Evolutionary conservation across 2,329 filamentous ascomycete species (phyloP).

Genomic region (Sporothrix schenckii): DNA sequence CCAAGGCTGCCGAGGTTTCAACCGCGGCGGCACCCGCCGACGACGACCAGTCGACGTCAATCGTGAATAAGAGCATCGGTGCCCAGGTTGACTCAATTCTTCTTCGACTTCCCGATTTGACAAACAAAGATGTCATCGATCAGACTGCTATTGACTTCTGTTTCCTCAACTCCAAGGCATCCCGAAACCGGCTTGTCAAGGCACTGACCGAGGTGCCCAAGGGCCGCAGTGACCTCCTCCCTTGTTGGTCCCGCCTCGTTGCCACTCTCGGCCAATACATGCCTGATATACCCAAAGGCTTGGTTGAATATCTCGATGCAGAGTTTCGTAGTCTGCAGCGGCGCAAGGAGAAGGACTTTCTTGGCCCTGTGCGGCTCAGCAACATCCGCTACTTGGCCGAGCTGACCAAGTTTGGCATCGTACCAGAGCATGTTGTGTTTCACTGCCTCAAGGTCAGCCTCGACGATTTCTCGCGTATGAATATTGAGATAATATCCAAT

Average conservation of each 20-base stretch:
- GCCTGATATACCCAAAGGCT: constrained; percentile 86
- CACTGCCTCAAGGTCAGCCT: constrained; percentile 97
- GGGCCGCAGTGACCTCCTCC: constrained; percentile 85
- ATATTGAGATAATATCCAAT: constrained; percentile 97
- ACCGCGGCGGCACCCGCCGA: constrained; percentile 55
- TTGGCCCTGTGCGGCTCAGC: constrained; percentile 88
- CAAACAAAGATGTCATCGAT: constrained; percentile 88
- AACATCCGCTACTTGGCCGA: constrained; percentile 98
- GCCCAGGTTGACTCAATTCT: constrained; percentile 93
- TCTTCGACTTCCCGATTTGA: constrained; percentile 84
- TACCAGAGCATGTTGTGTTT: constrained; percentile 98
- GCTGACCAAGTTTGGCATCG: constrained; percentile 95
- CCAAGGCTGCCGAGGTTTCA: constrained; percentile 55
- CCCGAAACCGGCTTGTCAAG: constrained; percentile 89
- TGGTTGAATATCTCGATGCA: constrained; percentile 90
- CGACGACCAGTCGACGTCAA: constrained; percentile 89
- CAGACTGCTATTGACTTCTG: constrained; percentile 95
- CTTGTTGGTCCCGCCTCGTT: constrained; percentile 87
- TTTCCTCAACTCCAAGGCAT: constrained; percentile 97
- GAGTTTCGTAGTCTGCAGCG: constrained; percentile 96
- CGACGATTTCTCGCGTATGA: constrained; percentile 97
- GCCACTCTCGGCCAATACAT: constrained; percentile 93
- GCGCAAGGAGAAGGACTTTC: constrained; percentile 95
- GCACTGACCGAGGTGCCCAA: constrained; percentile 93
- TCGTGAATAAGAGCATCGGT: constrained; percentile 96